Evolutionary conservation across 2,329 filamentous ascomycete genomes (phyloP), one percentile per base, ranked within the genome.

Genomic region (Talaromyces sp.): DNA sequence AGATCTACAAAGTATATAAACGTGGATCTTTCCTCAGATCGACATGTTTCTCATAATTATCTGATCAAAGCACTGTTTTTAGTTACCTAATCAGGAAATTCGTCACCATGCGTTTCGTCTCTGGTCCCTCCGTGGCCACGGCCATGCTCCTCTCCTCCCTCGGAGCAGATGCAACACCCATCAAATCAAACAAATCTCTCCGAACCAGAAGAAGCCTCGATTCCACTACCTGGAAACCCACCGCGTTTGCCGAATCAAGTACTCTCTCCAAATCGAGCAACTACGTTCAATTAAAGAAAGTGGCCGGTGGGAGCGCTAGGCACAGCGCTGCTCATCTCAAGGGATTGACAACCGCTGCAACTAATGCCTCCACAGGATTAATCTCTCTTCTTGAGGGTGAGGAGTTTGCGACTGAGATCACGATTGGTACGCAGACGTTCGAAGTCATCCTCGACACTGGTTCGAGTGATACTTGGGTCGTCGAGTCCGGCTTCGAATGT

Each of bases 401-500:
- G 14, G 67, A 68, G 31, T 68, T 66, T 18, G 66, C 66, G 23
- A 66, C 64, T 35, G 5, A 37, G 16, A 61, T 70, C 8, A 66
- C 46, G 1, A 64, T 79, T 40, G 74, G 74, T 8, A 67, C 66
- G 11, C 67, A 77, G 55, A 71, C 67, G 1, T 73, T 81, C 61
- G 62, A 73, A 1, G 67, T 76, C 2, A 72, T 80, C 11, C 70
- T 82, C 56, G 81, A 83, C 63, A 82, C 79, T 2, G 81, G 80
- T 11, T 80, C 77, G 61, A 77, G 75, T 58, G 81, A 83, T 61
- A 81, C 79, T 1, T 83, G 80, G 77, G 67, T 82, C 1, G 71
- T 75, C 3, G 63, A 71, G 31, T 65, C 58, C 0, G 71, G 72
- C 2, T 79, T 74, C 46, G 63, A 64, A 23, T 80, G 79, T 64